Percentiles rank a stretch among this genome's conserved stretches.
phyloP scores from a whole-genome alignment of 2,329 filamentous ascomycete genomes.

The Aspergillus sp. region DNA sequence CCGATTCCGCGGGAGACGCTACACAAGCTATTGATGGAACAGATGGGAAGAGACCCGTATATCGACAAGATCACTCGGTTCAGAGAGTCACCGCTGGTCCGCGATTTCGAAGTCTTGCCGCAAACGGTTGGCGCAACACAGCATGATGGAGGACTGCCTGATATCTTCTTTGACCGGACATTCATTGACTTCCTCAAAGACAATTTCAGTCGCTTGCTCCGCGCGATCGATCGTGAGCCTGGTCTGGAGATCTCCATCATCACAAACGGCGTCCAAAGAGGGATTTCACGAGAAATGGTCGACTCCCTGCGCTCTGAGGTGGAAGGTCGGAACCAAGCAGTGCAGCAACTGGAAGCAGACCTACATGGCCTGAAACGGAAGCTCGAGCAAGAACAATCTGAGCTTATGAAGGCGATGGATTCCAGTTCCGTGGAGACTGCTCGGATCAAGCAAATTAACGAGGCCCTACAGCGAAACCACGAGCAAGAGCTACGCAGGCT shows the following conservation, averaged over 20 bases:
- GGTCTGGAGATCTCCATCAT: slow-evolving; percentile 77
- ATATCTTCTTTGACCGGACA: slow-evolving; percentile 75
- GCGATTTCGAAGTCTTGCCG: slow-evolving; percentile 82
- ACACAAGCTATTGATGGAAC: slow-evolving; percentile 67
- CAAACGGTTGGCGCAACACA: slow-evolving; percentile 54
- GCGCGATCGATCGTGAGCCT: slow-evolving; percentile 85
- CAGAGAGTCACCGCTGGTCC: slow-evolving; percentile 67
- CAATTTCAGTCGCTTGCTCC: slow-evolving; percentile 77
- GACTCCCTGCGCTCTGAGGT: slow-evolving; percentile 75
- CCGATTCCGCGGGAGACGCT: slow-evolving; percentile 76
- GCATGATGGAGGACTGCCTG: slow-evolving; percentile 55
- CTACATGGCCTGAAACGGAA: slow-evolving; percentile 49
- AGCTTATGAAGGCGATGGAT: slow-evolving; percentile 62
- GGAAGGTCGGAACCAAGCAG: slow-evolving; percentile 60
- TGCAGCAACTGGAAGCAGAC: slow-evolving; percentile 53
- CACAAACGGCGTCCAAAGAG: slow-evolving; percentile 73
- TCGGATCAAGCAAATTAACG: slow-evolving; percentile 60
- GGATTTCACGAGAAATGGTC: slow-evolving; percentile 87
- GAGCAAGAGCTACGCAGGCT: slow-evolving; percentile 57
- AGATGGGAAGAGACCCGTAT: slow-evolving; percentile 79
- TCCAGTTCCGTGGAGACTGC: slow-evolving; percentile 48
- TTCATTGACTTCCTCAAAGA: slow-evolving; percentile 96
- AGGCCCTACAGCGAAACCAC: slow-evolving; percentile 63
- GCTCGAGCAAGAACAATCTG: slow-evolving; percentile 63
- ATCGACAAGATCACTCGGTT: slow-evolving; percentile 73